phyloP scores from a whole-genome alignment of 2,329 filamentous ascomycete species.

The Ophiosphaerella herpotricha region DNA sequence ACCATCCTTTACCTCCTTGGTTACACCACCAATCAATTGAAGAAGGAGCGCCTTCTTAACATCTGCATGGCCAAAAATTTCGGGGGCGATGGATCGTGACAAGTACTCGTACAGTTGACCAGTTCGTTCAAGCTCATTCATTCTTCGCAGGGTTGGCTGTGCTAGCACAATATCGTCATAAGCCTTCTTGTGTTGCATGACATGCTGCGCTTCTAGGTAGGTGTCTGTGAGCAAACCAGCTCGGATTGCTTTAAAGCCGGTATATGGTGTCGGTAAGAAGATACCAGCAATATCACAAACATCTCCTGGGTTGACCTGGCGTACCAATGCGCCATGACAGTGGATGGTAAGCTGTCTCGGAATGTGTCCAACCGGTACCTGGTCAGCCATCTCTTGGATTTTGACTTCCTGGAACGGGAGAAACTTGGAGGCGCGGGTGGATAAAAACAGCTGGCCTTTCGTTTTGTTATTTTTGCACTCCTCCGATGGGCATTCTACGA shows the following conservation, averaged over 20 bases:
- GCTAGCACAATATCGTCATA: constrained; percentile 92
- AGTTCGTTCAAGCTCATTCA: constrained; percentile 81
- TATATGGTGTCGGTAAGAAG: constrained; percentile 96
- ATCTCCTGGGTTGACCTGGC: constrained; percentile 90
- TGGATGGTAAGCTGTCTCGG: constrained; percentile 87
- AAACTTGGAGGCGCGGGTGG: constrained; percentile 95
- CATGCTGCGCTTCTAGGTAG: constrained; percentile 91
- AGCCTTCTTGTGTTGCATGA: constrained; percentile 96
- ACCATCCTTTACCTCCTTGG: constrained; percentile 94
- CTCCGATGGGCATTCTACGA: constrained; percentile 84
- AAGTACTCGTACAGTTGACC: constrained; percentile 96
- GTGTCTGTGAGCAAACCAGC: constrained; percentile 97
- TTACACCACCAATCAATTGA: constrained; percentile 92
- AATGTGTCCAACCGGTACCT: constrained; percentile 97
- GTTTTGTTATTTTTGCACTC: constrained; percentile 89
- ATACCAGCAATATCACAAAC: constrained; percentile 93
- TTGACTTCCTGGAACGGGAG: constrained; percentile 98
- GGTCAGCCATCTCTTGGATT: constrained; percentile 98
- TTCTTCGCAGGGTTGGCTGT: constrained; percentile 75
- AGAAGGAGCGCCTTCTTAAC: constrained; percentile 98
- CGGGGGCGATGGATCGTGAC: constrained; percentile 92
- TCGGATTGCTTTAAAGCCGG: constrained; percentile 96
- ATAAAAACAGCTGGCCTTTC: constrained; percentile 91
- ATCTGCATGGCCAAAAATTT: constrained; percentile 95
- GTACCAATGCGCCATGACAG: constrained; percentile 83